Evolutionary conservation across 1,284 basidiomycete genomes (phyloP), one percentile per base, ranked within the genome.

Genomic region (Cutaneotrichosporon sp.): DNA sequence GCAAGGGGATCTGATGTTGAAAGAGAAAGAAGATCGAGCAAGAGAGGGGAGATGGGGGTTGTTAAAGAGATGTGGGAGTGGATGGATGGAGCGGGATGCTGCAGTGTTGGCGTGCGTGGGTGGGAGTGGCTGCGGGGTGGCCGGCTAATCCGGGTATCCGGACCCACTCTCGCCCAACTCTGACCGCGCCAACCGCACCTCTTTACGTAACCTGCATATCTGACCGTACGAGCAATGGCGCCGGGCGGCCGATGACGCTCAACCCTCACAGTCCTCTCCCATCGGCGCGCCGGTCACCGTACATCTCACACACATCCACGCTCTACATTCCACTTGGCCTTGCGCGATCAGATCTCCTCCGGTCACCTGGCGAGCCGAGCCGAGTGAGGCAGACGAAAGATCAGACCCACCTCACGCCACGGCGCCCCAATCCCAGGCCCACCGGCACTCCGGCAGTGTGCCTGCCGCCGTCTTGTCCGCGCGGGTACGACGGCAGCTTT

Each of bases 71-170:
- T n/a, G n/a, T n/a, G n/a, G n/a, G n/a, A n/a, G n/a, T n/a, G n/a
- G n/a, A n/a, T n/a, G n/a, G n/a, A n/a, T n/a, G n/a, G n/a, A n/a
- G n/a, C n/a, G n/a, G n/a, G n/a, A n/a, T n/a, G n/a, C n/a, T n/a
- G n/a, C n/a, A n/a, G n/a, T n/a, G n/a, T n/a, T n/a, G n/a, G n/a
- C n/a, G n/a, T n/a, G n/a, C n/a, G n/a, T n/a, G n/a, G n/a, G n/a
- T n/a, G n/a, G n/a, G n/a, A n/a, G n/a, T n/a, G 4, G 29, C 29
- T 29, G 29, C 5, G 29, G 4, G 29, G 36, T 42, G 4, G 13
- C 25, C 25, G 45, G 45, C 45, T 47, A 24, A 47, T 47, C 22
- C 45, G 45, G 45, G 45, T 47, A 47, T 47, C 45, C 45, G 45
- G 45, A 24, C 29, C 29, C 29, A 6, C 18, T 6, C 18, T 42